Evolutionary conservation across 176 grass and related monocot genomes (phyloP).

Genomic region (Carex parvula): DNA sequence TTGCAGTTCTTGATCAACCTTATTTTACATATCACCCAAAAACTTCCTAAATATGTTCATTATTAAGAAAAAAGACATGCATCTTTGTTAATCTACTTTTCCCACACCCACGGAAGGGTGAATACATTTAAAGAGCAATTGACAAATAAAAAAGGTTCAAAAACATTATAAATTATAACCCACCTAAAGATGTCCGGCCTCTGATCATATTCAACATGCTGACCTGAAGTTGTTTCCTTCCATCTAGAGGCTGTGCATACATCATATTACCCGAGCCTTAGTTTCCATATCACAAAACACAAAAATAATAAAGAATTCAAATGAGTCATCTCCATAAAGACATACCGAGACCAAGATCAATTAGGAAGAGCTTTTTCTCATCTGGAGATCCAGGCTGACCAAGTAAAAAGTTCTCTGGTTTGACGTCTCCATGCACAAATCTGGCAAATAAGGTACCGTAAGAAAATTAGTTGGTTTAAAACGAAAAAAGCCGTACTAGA

Average conservation of each 20-base stretch:
- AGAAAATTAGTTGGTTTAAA: not conserved
- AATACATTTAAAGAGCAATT: slow-evolving; percentile 1
- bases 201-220: slow-evolving; percentile 97
- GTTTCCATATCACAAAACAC: not conserved
- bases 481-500: not conserved
- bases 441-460: slow-evolving; percentile 41
- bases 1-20: not conserved
- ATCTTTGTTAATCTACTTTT: not conserved
- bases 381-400: slow-evolving; percentile 92
- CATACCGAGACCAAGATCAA: slow-evolving; percentile 98
- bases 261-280: slow-evolving; percentile 7
- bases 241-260: slow-evolving; percentile 72
- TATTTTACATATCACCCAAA: not conserved
- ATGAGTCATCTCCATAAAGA: not conserved
- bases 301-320: not conserved
- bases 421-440: slow-evolving; percentile 99
- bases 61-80: not conserved
- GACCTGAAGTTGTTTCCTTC: slow-evolving; percentile 80
- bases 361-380: slow-evolving; percentile 95
- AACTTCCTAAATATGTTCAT: not conserved
- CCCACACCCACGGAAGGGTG: not conserved
- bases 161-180: slow-evolving; percentile 15
- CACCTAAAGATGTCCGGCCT: slow-evolving; percentile 96
- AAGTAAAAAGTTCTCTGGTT: slow-evolving; percentile 97
- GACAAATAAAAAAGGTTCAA: slow-evolving; percentile 1